Evolutionary conservation across 2,329 filamentous ascomycete genomes (phyloP), one percentile per base, ranked within the genome.

Genomic region (Ophiocordyceps camponoti-floridani): DNA sequence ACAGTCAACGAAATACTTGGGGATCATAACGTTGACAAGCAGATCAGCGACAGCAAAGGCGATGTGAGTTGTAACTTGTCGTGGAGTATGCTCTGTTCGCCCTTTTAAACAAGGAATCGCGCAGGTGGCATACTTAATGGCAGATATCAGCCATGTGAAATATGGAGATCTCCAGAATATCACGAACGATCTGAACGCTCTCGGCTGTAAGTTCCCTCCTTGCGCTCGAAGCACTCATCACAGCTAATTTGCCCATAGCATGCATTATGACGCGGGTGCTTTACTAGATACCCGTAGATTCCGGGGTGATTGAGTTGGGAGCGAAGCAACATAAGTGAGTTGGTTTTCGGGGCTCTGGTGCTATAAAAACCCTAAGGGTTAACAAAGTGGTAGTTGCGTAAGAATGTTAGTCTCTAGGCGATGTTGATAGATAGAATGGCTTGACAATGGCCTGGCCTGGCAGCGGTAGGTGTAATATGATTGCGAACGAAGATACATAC

Each of bases 21-120:
- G 40, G 80, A 93, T 56, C 88, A 98, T 70, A 98, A 98, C 62
- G 88, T 98, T 54, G 89, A 95, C 68, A 96, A 96, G 72, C 91
- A 98, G 66, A 96, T 93, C 69, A 91, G 85, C 43, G 91, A 96
- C 62, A 94, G 84, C 65, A 82, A 82, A 67, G 89, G 87, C 53
- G 89, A 96, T 60, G 81, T 84, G 65, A 51, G 73, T 53, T 37
- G 10, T 8, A 4, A 12, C 8, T 6, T 5, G 13, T 41, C 16
- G 38, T 26, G 13, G 23, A 23, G 5, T 5, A 23, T 12, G 10
- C 12, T 13, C 38, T 41, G 38, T 13, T 7, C 11, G 6, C 18
- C 9, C 2, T 23, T 12, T 9, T 19, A 41, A 26, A 41, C 13
- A 2, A 23, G 10, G 23, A n/a, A 10, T 4, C 9, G 19, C 3